Percentiles rank a stretch among this genome's conserved stretches.
Evolutionary conservation across 164 flowering plant genomes (phyloP).

Genomic region (Sedum album): DNA sequence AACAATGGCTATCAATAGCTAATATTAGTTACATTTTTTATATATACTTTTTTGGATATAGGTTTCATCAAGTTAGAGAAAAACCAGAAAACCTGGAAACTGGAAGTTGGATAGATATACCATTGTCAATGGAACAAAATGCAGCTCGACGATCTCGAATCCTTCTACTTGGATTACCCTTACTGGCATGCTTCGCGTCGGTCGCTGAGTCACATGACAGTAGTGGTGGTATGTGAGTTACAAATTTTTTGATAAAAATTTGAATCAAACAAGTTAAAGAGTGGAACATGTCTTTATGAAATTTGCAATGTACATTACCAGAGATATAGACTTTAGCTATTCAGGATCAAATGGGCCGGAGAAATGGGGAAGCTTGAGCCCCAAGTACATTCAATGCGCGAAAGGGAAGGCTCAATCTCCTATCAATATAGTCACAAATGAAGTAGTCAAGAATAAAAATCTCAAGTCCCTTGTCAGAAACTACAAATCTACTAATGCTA

Average conservation of each 20-base stretch:
- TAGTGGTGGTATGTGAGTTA: neutral
- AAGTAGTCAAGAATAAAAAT: constrained; percentile 10
- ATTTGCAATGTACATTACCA: neutral
- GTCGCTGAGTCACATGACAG: neutral
- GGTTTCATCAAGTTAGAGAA: neutral
- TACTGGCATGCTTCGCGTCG: neutral
- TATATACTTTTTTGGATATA: too few species aligned
- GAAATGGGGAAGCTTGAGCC: constrained; percentile 47
- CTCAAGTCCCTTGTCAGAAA: constrained; percentile 29
- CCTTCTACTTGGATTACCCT: neutral
- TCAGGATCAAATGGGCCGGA: constrained; percentile 33
- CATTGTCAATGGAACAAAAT: neutral
- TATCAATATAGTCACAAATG: constrained; percentile 27
- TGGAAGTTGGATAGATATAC: neutral
- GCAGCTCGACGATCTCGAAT: neutral
- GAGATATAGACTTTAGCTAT: constrained; percentile 23
- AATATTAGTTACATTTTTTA: too few species aligned
- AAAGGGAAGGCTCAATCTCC: constrained; percentile 54
- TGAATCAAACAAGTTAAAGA: neutral
- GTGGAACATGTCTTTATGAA: neutral
- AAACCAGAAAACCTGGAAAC: neutral
- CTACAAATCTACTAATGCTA: constrained; percentile 35
- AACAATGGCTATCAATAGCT: neutral
- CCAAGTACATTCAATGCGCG: constrained; percentile 24
- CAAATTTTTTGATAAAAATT: neutral